phyloP scores from a whole-genome alignment of 345 rosid genomes.

The Abelmoschus esculentus region DNA sequence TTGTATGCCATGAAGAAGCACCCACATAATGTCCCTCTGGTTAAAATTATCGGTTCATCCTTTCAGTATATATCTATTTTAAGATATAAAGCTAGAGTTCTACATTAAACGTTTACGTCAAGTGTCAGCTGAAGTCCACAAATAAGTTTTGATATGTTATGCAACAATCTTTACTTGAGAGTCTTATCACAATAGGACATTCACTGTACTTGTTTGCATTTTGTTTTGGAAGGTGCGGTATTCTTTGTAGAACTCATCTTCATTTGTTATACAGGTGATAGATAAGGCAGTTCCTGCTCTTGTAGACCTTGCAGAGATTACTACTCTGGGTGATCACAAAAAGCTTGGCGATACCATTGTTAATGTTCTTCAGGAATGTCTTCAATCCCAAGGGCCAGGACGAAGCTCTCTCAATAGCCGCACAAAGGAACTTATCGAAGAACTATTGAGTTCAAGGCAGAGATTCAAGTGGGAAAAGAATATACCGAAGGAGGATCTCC shows the following conservation, averaged over 20 bases:
- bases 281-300: conserved; percentile 80
- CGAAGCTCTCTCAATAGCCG: conserved; percentile 37
- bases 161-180: background rate
- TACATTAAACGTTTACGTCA: background rate
- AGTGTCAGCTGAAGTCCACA: background rate
- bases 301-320: conserved; percentile 77
- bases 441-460: conserved; percentile 53
- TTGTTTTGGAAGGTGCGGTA: background rate
- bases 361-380: conserved; percentile 69
- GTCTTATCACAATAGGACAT: background rate
- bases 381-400: conserved; percentile 52
- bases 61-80: no score
- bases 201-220: background rate
- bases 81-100: background rate
- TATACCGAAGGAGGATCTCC: conserved; percentile 97
- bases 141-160: background rate
- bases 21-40: background rate
- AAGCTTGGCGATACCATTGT: conserved; percentile 83
- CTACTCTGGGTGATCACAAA: conserved; percentile 83
- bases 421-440: conserved; percentile 72
- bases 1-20: background rate
- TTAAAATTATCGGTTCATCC: background rate
- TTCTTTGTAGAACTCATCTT: background rate
- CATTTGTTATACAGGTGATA: conserved; percentile 36
- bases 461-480: conserved; percentile 89